phyloP scores from a whole-genome alignment of 768 basidiomycete species.

The Tulasnella sp. region DNA sequence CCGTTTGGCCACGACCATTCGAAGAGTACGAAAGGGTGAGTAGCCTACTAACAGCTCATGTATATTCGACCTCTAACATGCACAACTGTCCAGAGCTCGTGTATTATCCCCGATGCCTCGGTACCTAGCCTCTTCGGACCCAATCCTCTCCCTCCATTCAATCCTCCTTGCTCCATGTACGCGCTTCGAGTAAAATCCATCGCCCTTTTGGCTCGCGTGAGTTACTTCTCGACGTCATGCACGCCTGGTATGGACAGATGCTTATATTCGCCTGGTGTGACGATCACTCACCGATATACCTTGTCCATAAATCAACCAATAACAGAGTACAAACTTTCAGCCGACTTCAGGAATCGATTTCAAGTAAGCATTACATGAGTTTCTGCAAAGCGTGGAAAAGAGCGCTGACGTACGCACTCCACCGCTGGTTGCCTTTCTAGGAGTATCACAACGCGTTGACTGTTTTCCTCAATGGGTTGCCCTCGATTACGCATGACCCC shows the following conservation, averaged over 20 bases:
- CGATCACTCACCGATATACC: neutral
- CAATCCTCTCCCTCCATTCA: constrained; percentile 6
- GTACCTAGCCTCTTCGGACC: constrained; percentile 6
- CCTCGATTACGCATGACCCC: neutral
- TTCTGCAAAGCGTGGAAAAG: neutral
- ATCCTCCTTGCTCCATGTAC: constrained; percentile 13
- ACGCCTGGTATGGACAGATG: constrained; percentile 10
- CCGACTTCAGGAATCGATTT: constrained; percentile 6
- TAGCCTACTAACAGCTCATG: neutral
- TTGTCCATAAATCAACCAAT: neutral
- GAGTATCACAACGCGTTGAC: constrained; percentile 8
- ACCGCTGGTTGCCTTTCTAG: neutral
- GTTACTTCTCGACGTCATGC: constrained; percentile 4
- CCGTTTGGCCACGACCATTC: constrained; percentile 22
- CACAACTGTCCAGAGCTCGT: neutral
- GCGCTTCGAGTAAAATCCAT: constrained; percentile 11
- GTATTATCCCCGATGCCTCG: neutral
- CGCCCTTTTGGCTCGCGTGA: constrained; percentile 17
- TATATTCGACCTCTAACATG: neutral
- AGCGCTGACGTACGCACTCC: neutral
- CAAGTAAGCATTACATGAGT: neutral
- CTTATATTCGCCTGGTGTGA: neutral
- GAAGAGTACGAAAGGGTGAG: constrained; percentile 22
- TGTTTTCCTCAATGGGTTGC: constrained; percentile 7
- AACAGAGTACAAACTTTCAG: neutral